Percentiles rank a stretch among this genome's conserved stretches.
These are phyloP conservation scores for Dissoconium aciculare DNA, from an alignment of 2,329 filamentous ascomycete species.

Conservation along the genomic window DNA sequence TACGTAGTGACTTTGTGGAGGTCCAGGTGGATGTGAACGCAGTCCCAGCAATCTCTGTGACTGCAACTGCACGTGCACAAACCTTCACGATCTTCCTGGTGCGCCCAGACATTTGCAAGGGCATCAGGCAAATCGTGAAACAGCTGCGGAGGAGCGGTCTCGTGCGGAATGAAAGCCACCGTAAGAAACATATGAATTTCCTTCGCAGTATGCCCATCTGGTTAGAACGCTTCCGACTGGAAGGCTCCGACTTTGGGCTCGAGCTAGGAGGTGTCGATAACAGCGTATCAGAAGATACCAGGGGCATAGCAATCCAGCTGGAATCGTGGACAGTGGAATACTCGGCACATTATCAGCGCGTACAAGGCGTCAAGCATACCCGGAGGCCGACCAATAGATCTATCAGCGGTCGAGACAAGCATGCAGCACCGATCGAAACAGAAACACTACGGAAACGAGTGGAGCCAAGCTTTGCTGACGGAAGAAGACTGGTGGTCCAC, in stretches of 20 bases:
- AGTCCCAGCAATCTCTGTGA: constrained; percentile 69
- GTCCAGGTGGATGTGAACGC: constrained; percentile 74
- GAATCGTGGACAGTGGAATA: constrained; percentile 85
- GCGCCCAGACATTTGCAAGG: constrained; percentile 80
- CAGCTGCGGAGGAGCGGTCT: constrained; percentile 62
- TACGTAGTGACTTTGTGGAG: constrained; percentile 78
- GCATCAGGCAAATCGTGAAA: constrained; percentile 76
- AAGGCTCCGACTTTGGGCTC: constrained; percentile 76
- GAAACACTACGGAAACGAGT: constrained; percentile 36
- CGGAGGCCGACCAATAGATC: constrained; percentile 61
- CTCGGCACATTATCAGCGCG: constrained; percentile 54
- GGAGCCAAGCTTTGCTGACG: constrained; percentile 47
- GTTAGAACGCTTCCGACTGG: constrained; percentile 70
- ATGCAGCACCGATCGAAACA: constrained; percentile 16
- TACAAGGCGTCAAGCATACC: constrained; percentile 29
- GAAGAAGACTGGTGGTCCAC: constrained; percentile 66
- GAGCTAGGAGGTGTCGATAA: constrained; percentile 82
- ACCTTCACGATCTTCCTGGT: constrained; percentile 83
- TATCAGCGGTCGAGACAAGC: constrained; percentile 30
- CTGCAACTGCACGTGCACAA: constrained; percentile 63
- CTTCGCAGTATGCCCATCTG: constrained; percentile 67
- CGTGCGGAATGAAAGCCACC: constrained; percentile 30
- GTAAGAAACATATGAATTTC: constrained; percentile 44
- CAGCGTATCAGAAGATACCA: constrained; percentile 64
- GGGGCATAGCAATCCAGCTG: constrained; percentile 72